A percentile compares a stretch with the other conserved stretches of the same genome.
Evolutionary conservation across 2,329 filamentous ascomycete species (phyloP).

Genomic region (Alternaria gaisen): DNA sequence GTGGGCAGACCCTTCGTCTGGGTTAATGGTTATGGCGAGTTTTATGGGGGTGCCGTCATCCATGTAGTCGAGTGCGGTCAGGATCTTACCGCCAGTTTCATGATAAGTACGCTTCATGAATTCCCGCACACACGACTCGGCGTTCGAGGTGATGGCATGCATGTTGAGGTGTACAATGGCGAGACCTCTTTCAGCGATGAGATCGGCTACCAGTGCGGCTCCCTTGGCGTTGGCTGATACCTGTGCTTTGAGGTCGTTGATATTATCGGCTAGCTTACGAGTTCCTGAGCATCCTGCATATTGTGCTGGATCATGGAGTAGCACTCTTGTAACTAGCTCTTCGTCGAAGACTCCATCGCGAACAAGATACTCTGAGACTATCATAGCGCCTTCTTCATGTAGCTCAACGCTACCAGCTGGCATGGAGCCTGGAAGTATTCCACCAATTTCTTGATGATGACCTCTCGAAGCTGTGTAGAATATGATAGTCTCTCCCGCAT

Average conservation of each 20-base stretch:
- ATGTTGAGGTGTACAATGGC: neutral
- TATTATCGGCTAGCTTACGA: constrained; percentile 45
- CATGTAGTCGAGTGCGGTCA: neutral
- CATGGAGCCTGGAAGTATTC: constrained; percentile 48
- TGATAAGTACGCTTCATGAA: neutral
- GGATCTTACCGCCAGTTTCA: neutral
- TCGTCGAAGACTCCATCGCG: constrained; percentile 28
- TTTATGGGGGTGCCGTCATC: neutral
- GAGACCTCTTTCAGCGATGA: constrained; percentile 47
- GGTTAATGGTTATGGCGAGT: neutral
- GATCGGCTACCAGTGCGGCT: constrained; percentile 45
- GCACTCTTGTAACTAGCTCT: neutral
- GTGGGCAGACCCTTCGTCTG: constrained; percentile 22
- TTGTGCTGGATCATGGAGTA: constrained; percentile 31
- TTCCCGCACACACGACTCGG: neutral
- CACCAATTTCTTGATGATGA: constrained; percentile 43
- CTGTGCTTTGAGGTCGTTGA: constrained; percentile 49
- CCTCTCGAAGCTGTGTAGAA: constrained; percentile 42
- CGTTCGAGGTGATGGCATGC: neutral
- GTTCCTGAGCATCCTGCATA: constrained; percentile 46
- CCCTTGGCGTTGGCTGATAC: constrained; percentile 48
- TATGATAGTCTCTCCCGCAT: constrained; percentile 27
- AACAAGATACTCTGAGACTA: constrained; percentile 54
- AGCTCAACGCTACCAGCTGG: constrained; percentile 57
- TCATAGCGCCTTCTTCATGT: constrained; percentile 59